Evolutionary conservation across 768 basidiomycete species (phyloP), one percentile per base, ranked within the genome.

Genomic region (Lepiota brunneoincarnata): DNA sequence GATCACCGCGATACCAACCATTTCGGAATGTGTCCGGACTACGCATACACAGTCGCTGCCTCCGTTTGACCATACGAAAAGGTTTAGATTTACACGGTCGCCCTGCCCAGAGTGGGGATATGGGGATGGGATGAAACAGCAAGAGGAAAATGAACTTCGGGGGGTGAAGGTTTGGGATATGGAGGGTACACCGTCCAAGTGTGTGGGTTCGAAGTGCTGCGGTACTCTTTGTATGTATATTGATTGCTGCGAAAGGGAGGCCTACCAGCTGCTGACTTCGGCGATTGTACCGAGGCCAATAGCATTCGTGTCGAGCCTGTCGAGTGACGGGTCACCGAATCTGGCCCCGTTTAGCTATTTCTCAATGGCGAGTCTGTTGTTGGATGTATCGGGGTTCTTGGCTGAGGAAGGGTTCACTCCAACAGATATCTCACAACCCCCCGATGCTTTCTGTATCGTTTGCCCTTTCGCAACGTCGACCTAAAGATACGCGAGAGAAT

Each of bases 301-400:
- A 47, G 87, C 83, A 1, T 78, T 89, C 56, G 78, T 88, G 35
- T 86, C 85, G 11, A 77, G 84, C 6, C 54, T 83, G 37, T 79
- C 80, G n/a, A 54, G 61, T 3, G 66, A 75, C 51, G 83, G 80
- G 2, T 61, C 71, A 14, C 74, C 74, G 17, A 89, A 87, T 68
- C 76, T 89, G 42, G 83, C 86, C 4, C 81, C 84, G 1, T 85
- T 86, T 69, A 87, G 81, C 50, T 87, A 84, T 66, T 86, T 87
- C 67, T 83, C 82, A n/a, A 74, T 83, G 74, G 81, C 80, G 59
- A 45, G 60, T 36, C n/a, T 35, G 18, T 44, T 31, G 56, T 35
- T 39, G 21, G 7, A 35, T 31, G n/a, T n/a, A 7, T 44, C 35
- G 10, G 41, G 53, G 28, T 24, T 41, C 26, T 40, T 41, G 26